A percentile compares a stretch with the other conserved stretches of the same genome.
phyloP scores from a whole-genome alignment of 768 basidiomycete genomes.

The Pluteus cervinus region DNA sequence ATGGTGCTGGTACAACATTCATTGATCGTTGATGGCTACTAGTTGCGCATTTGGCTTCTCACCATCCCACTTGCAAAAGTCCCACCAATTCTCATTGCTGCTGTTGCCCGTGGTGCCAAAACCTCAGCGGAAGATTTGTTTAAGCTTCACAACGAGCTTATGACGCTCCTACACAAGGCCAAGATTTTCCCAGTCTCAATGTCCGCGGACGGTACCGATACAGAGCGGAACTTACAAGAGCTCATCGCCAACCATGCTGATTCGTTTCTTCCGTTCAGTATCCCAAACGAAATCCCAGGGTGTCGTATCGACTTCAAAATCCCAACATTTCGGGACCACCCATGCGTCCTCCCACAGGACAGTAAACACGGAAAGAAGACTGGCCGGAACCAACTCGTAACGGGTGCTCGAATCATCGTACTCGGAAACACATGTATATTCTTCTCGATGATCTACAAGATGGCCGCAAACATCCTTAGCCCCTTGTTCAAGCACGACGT shows the following conservation, averaged over 20 bases:
- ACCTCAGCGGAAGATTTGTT: no score
- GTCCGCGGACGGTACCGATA: no score
- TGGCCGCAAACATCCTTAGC: slow-evolving; percentile 8
- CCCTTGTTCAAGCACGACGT: slow-evolving; percentile 25
- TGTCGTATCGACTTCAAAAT: slow-evolving; percentile 21
- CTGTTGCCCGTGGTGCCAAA: no score
- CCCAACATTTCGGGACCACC: slow-evolving; percentile 9
- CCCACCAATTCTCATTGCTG: no score
- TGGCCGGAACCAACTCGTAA: slow-evolving; percentile 23
- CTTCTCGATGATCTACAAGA: slow-evolving; percentile 11
- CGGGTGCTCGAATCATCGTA: slow-evolving; percentile 19
- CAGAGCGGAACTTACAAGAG: neutral
- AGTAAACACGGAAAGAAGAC: slow-evolving; percentile 28
- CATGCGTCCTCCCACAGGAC: slow-evolving; percentile 23
- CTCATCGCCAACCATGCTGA: neutral
- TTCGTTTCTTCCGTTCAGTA: slow-evolving; percentile 32
- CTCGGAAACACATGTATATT: slow-evolving; percentile 15
- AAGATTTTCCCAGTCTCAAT: no score
- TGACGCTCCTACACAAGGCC: no score
- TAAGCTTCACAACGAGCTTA: no score
- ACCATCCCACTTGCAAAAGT: no score
- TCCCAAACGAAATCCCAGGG: slow-evolving; percentile 98
- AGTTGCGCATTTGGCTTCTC: no score
- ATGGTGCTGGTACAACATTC: no score
- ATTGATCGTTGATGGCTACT: no score